These are phyloP conservation scores for Musa schizocarpa DNA, from an alignment of 176 grass and related monocot genomes.

Conservation along the genomic window DNA sequence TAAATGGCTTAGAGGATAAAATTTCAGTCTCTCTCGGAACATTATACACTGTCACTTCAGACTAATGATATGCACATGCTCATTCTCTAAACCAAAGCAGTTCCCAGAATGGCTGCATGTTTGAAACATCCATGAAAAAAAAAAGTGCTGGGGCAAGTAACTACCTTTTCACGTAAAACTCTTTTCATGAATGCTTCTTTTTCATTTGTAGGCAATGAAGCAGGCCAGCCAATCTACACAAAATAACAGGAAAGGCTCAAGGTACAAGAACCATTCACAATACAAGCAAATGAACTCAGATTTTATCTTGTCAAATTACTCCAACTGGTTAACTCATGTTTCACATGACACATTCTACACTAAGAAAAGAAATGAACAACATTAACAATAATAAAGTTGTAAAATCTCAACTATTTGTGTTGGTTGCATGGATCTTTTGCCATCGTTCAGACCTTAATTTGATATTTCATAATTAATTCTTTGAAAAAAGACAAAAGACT, in stretches of 20 bases:
- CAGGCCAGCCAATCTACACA: constrained; percentile 90
- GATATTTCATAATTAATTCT: too few relatives aligned
- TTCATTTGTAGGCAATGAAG: constrained; percentile 86
- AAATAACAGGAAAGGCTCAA: not conserved
- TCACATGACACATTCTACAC: not conserved
- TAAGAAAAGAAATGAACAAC: not conserved
- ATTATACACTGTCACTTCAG: not conserved
- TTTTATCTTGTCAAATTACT: not conserved
- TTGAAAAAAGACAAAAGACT: too few relatives aligned
- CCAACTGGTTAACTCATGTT: not conserved
- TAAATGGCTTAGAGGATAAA: too few relatives aligned
- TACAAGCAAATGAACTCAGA: constrained; percentile 7
- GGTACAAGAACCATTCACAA: constrained; percentile 3
- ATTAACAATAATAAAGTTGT: too few relatives aligned
- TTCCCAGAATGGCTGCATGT: not conserved
- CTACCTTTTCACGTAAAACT: constrained; percentile 74
- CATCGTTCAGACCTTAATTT: too few relatives aligned
- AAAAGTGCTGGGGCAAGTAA: constrained; percentile 5
- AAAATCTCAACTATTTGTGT: too few relatives aligned
- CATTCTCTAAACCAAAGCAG: not conserved
- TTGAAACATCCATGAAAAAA: not conserved
- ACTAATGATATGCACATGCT: not conserved
- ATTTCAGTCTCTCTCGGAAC: not conserved
- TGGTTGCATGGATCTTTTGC: too few relatives aligned
- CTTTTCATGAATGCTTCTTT: constrained; percentile 86